Percentiles rank a stretch among this genome's conserved stretches.
Conservation (phyloP, 805 yeast genomes). For the Lachancea thermotolerans region DNA sequence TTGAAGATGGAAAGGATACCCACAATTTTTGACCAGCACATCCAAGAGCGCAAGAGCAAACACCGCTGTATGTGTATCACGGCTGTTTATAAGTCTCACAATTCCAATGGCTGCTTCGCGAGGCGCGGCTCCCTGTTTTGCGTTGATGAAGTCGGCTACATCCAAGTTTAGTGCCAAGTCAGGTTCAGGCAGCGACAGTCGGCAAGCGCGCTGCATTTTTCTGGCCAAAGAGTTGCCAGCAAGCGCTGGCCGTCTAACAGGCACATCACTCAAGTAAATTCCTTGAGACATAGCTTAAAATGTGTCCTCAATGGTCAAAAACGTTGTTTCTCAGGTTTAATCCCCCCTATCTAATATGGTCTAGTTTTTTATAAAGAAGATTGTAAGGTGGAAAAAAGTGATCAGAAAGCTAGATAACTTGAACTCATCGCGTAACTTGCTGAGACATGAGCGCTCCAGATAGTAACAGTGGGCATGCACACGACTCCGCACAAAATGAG, state of each 20-base stretch:
- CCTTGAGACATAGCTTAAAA: slow-evolving; percentile 17
- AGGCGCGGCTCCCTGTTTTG: slow-evolving; percentile 84
- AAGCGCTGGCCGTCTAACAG: slow-evolving; percentile 27
- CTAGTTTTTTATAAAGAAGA: background rate
- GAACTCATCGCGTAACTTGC: background rate
- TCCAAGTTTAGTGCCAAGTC: slow-evolving; percentile 83
- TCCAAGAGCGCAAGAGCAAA: slow-evolving; percentile 81
- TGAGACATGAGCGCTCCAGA: too few species aligned
- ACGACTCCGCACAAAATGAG: too few species aligned
- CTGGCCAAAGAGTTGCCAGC: slow-evolving; percentile 33
- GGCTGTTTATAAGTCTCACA: slow-evolving; percentile 72
- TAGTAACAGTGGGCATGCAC: too few species aligned
- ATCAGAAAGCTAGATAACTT: background rate
- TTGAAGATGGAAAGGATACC: slow-evolving; percentile 93
- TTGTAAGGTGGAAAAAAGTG: background rate
- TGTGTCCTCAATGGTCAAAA: background rate
- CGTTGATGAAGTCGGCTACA: slow-evolving; percentile 88
- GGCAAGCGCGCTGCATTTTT: slow-evolving; percentile 69
- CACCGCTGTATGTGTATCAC: slow-evolving; percentile 76
- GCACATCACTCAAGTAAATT: slow-evolving; percentile 30
- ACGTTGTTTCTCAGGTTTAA: too few species aligned
- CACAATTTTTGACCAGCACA: slow-evolving; percentile 93
- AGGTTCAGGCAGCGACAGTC: slow-evolving; percentile 77
- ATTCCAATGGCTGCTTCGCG: slow-evolving; percentile 87
- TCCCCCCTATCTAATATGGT: too few species aligned